Evolutionary conservation across 1,139 yeast genomes (phyloP).

Genomic region (Hanseniaspora sp.): DNA sequence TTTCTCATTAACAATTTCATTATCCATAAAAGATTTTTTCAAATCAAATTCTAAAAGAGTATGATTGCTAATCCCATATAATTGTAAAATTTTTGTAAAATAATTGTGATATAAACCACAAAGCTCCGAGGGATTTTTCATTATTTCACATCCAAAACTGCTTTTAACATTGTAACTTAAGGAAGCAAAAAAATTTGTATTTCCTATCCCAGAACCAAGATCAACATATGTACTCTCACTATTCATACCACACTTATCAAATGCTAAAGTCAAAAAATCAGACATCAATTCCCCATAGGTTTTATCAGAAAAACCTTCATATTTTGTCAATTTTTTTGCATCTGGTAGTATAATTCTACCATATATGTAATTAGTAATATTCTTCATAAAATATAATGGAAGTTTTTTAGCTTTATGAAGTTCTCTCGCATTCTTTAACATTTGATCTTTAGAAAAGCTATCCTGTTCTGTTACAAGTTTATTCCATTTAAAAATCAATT

Average conservation of each 20-base stretch:
- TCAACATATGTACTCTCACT: constrained; percentile 58
- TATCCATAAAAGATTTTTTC: constrained; percentile 61
- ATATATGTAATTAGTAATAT: constrained; percentile 59
- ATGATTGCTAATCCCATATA: constrained; percentile 48
- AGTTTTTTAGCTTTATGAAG: constrained; percentile 26
- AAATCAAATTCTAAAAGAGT: constrained; percentile 50
- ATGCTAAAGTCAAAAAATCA: constrained; percentile 56
- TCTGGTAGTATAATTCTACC: constrained; percentile 69
- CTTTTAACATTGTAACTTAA: constrained; percentile 63
- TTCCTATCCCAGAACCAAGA: constrained; percentile 90
- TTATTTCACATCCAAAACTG: constrained; percentile 84
- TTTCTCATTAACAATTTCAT: constrained; percentile 42
- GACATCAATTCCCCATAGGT: constrained; percentile 90
- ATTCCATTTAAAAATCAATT: constrained; percentile 38
- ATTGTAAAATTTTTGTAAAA: constrained; percentile 44
- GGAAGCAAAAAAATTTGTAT: constrained; percentile 82
- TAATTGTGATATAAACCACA: constrained; percentile 52
- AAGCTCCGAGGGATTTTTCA: constrained; percentile 67
- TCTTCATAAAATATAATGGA: constrained; percentile 54
- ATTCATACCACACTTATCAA: constrained; percentile 49
- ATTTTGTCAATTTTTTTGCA: constrained; percentile 51
- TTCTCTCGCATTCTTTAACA: constrained; percentile 31
- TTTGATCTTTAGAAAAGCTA: constrained; percentile 22
- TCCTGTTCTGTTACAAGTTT: constrained; percentile 21
- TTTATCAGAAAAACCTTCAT: constrained; percentile 79